phyloP scores from a whole-genome alignment of 768 basidiomycete genomes.

The Panus rudis region DNA sequence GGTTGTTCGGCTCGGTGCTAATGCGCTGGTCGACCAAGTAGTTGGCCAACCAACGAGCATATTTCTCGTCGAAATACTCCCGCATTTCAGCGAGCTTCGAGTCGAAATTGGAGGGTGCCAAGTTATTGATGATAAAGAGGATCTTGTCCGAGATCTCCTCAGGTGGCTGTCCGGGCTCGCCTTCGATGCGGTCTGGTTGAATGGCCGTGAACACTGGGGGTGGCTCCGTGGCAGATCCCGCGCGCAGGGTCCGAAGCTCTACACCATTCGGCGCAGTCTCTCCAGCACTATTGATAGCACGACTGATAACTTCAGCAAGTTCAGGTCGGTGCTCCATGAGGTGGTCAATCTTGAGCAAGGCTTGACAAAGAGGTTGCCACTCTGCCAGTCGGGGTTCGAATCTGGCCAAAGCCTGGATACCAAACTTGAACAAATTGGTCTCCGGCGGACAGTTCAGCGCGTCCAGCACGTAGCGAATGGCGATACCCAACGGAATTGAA shows the following conservation, averaged over 20 bases:
- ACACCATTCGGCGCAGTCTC: constrained; percentile 34
- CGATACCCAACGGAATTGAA: constrained; percentile 90
- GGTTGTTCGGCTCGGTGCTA: constrained; percentile 95
- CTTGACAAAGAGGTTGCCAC: constrained; percentile 90
- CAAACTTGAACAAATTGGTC: constrained; percentile 92
- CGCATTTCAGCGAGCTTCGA: constrained; percentile 82
- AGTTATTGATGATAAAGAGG: constrained; percentile 96
- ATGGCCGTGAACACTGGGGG: constrained; percentile 71
- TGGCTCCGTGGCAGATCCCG: constrained; percentile 32
- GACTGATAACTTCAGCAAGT: constrained; percentile 61
- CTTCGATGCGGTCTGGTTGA: constrained; percentile 59
- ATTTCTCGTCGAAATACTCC: constrained; percentile 72
- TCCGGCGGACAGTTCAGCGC: constrained; percentile 88
- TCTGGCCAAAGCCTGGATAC: constrained; percentile 80
- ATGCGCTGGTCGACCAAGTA: constrained; percentile 96
- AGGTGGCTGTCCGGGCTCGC: constrained; percentile 59
- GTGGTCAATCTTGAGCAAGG: constrained; percentile 80
- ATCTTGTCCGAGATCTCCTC: constrained; percentile 91
- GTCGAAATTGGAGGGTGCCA: constrained; percentile 92
- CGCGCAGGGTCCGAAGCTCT: constrained; percentile 33
- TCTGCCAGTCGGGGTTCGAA: constrained; percentile 85
- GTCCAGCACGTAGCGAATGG: constrained; percentile 93
- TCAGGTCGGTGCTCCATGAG: constrained; percentile 83
- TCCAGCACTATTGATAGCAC: constrained; percentile 51
- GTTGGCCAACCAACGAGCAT: constrained; percentile 94